phyloP scores from a whole-genome alignment of 192 early-diverging fungal species.

The Coemansia sp. region DNA sequence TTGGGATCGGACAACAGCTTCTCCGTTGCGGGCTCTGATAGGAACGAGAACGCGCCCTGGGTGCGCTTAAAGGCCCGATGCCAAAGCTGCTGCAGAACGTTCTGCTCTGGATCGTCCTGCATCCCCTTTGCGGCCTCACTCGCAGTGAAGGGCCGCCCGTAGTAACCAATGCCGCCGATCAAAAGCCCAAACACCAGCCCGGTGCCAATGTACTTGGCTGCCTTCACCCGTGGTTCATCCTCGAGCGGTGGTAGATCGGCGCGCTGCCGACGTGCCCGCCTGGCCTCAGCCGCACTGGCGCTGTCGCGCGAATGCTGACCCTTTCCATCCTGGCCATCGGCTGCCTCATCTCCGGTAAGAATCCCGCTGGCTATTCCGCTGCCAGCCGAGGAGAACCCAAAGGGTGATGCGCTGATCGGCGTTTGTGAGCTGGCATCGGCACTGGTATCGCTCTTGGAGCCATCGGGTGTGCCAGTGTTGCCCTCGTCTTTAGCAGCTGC shows the following conservation, averaged over 20 bases:
- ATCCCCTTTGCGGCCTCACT: constrained; percentile 40
- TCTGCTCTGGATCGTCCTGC: constrained; percentile 37
- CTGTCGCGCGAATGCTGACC: constrained; percentile 20
- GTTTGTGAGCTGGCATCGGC: constrained; percentile 3
- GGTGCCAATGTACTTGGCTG: constrained; percentile 44
- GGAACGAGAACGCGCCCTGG: constrained; percentile 28
- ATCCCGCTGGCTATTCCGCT: constrained; percentile 48
- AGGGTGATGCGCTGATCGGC: constrained; percentile 35
- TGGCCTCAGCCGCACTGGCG: constrained; percentile 45
- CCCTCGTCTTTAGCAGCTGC: background rate
- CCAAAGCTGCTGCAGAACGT: constrained; percentile 42
- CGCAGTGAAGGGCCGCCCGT: constrained; percentile 38
- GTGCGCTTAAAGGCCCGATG: constrained; percentile 28
- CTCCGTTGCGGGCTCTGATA: constrained; percentile 72
- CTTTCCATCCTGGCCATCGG: background rate
- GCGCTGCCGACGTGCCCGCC: constrained; percentile 50
- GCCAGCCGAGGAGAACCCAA: constrained; percentile 45
- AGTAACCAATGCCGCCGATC: constrained; percentile 44
- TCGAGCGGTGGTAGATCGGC: constrained; percentile 53
- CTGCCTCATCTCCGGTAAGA: constrained; percentile 21
- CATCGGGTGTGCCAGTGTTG: background rate
- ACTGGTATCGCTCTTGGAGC: background rate
- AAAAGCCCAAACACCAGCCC: constrained; percentile 46
- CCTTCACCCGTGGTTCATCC: constrained; percentile 49
- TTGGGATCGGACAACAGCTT: constrained; percentile 88